Conservation (phyloP, 2,329 filamentous ascomycete genomes). For the Neonectria magnoliae region DNA sequence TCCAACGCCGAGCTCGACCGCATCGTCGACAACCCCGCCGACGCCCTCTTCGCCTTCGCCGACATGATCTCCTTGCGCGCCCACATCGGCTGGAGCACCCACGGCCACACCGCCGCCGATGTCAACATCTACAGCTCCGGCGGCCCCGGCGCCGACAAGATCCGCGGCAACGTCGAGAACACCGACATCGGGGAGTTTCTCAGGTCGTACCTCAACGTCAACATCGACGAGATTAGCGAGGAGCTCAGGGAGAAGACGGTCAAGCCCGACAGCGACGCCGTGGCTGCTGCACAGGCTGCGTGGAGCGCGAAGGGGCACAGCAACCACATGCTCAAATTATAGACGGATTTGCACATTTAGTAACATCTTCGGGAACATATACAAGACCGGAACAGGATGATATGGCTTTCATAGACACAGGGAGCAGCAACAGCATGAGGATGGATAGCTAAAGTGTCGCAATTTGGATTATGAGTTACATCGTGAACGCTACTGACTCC, state of each 20-base stretch:
- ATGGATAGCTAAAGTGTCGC: not conserved
- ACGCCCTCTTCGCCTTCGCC: slow-evolving; percentile 71
- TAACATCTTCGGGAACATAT: not conserved
- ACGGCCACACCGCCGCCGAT: slow-evolving; percentile 92
- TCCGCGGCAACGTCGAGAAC: slow-evolving; percentile 93
- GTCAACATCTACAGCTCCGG: slow-evolving; percentile 94
- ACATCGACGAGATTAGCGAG: slow-evolving; percentile 80
- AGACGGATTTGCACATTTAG: not conserved
- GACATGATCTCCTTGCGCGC: slow-evolving; percentile 89
- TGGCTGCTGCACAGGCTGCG: slow-evolving; percentile 32
- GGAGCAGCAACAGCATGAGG: not conserved
- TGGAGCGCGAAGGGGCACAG: slow-evolving; percentile 22
- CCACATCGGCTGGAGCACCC: slow-evolving; percentile 92
- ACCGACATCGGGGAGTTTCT: slow-evolving; percentile 90
- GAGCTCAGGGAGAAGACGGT: slow-evolving; percentile 71
- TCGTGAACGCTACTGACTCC: slow-evolving; percentile 11
- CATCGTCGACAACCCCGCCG: slow-evolving; percentile 68
- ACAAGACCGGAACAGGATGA: not conserved
- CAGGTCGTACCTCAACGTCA: slow-evolving; percentile 78
- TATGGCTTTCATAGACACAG: not conserved
- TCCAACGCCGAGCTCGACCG: slow-evolving; percentile 74
- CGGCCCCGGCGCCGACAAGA: slow-evolving; percentile 68
- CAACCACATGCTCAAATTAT: slow-evolving; percentile 18
- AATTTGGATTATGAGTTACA: slow-evolving; percentile 14
- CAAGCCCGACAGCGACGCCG: slow-evolving; percentile 26